Evolutionary conservation across 768 basidiomycete genomes (phyloP).

Genomic region (Pulveroboletus ravenelii): DNA sequence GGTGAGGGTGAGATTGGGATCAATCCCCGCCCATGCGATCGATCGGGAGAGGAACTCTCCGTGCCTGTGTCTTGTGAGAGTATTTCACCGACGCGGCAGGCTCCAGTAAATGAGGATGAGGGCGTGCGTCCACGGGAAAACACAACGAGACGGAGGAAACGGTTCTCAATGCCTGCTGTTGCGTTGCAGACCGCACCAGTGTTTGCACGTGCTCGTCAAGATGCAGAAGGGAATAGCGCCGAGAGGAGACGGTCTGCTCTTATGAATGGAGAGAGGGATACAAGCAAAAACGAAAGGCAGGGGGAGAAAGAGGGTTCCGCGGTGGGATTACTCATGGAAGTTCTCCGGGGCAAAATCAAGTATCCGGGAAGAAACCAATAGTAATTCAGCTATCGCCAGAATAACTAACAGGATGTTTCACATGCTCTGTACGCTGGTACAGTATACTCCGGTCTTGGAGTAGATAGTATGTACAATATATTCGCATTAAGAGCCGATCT

Average conservation of each 20-base stretch:
- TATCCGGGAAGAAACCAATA: conserved; percentile 20
- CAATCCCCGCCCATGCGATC: conserved; percentile 1
- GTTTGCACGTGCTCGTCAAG: conserved; percentile 46
- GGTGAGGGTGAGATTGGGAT: background rate
- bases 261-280: conserved; percentile 41
- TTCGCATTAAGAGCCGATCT: background rate
- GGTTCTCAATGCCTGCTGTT: conserved; percentile 75
- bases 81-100: background rate
- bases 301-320: conserved; percentile 26
- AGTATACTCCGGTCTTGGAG: background rate
- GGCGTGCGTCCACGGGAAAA: conserved; percentile 43
- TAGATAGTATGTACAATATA: conserved; percentile 1
- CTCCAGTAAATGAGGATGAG: conserved; percentile 6
- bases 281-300: conserved; percentile 16
- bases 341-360: conserved; percentile 24
- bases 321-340: conserved; percentile 28
- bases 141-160: conserved; percentile 57
- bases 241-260: conserved; percentile 53
- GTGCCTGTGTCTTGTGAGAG: conserved; percentile 4
- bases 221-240: conserved; percentile 8
- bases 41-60: background rate
- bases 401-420: background rate
- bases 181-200: conserved; percentile 71
- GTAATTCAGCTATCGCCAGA: background rate
- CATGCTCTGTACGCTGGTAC: background rate